Conservation (phyloP, 345 rosid species). For the Noccaea caerulescens region DNA sequence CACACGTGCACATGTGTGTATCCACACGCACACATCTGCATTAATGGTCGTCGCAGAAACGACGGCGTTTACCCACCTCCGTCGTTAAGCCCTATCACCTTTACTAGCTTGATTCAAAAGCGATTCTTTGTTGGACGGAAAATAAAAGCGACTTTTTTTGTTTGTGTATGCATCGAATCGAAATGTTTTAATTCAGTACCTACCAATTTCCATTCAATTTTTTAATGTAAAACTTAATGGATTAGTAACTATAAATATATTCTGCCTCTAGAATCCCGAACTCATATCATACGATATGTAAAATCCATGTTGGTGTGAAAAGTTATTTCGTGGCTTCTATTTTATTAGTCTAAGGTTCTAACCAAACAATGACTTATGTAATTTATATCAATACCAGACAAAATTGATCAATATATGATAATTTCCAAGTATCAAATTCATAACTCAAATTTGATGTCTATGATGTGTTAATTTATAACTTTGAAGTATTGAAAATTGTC, state of each 20-base stretch:
- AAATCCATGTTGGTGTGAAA: neutral
- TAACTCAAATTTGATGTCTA: too few relatives aligned
- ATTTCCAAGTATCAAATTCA: too few relatives aligned
- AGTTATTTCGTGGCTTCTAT: neutral
- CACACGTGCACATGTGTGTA: conserved; percentile 32
- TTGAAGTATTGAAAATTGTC: neutral
- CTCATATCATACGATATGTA: neutral
- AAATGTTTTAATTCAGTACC: conserved; percentile 26
- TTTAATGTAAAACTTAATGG: neutral
- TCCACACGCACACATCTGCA: conserved; percentile 28
- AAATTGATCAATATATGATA: neutral
- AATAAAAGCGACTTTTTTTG: conserved; percentile 2
- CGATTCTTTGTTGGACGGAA: conserved; percentile 29
- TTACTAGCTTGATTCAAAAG: conserved; percentile 34
- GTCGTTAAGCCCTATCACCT: conserved; percentile 22
- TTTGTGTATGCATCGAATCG: neutral
- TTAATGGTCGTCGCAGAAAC: conserved; percentile 11
- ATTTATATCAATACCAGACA: neutral
- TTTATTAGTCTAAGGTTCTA: too few relatives aligned
- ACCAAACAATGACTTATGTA: neutral
- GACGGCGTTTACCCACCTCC: conserved; percentile 15
- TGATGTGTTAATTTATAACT: neutral
- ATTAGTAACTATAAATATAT: neutral
- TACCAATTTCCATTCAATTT: conserved; percentile 20
- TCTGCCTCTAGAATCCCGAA: neutral